phyloP scores from a whole-genome alignment of 768 basidiomycete species.

The Gloeopeniophorella convolvens region DNA sequence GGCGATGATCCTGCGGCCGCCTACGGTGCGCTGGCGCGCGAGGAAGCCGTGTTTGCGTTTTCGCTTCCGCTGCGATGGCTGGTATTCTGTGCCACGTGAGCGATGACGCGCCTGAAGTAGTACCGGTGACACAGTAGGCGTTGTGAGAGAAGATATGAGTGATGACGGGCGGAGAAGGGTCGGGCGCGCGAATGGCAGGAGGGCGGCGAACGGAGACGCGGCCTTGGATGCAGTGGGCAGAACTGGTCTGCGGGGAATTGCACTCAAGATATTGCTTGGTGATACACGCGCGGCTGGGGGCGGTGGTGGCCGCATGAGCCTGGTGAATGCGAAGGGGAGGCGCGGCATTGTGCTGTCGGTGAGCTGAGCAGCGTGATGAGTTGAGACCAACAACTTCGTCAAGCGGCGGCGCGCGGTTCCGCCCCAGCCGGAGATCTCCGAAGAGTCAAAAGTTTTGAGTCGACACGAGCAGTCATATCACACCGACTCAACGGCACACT shows the following conservation, averaged over 20 bases:
- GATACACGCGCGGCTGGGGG: background rate
- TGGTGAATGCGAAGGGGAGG: background rate
- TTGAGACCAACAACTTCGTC: too few relatives aligned
- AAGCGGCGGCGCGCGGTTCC: background rate
- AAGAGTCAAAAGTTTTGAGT: constrained; percentile 16
- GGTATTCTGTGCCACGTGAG: constrained; percentile 84
- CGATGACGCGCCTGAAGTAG: constrained; percentile 53
- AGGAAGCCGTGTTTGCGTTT: constrained; percentile 94
- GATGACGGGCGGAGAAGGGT: constrained; percentile 4
- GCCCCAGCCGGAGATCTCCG: constrained; percentile 16
- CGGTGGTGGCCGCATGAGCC: background rate
- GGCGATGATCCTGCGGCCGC: constrained; percentile 66
- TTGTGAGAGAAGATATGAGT: background rate
- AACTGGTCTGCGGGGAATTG: background rate
- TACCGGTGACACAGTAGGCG: background rate
- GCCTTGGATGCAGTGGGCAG: background rate
- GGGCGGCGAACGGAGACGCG: background rate
- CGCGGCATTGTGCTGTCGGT: constrained; percentile 12
- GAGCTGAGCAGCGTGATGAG: background rate
- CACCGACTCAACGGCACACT: too few relatives aligned
- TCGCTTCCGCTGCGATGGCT: constrained; percentile 89
- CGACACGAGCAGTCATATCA: background rate
- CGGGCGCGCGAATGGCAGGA: constrained; percentile 9
- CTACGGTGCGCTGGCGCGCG: constrained; percentile 56
- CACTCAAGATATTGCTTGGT: background rate